Conservation (phyloP, 2,329 filamentous ascomycete genomes). For the Ophiostoma tasmaniense region DNA sequence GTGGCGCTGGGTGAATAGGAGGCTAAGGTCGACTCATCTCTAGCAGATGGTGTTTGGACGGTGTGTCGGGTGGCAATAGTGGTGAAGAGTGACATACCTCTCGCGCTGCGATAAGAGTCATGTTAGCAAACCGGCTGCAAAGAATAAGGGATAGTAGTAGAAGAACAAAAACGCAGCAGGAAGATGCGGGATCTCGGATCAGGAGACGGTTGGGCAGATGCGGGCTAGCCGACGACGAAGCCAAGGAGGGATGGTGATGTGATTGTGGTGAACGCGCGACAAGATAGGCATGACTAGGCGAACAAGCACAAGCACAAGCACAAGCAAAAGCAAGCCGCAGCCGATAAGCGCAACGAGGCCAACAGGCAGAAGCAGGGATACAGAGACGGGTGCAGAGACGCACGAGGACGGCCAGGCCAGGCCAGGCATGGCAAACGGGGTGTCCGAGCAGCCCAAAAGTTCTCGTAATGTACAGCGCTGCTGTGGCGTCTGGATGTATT, state of each 20-base stretch:
- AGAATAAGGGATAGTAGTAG: not conserved
- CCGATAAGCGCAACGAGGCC: not conserved
- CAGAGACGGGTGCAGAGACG: not conserved
- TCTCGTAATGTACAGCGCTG: not conserved
- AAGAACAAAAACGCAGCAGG: not conserved
- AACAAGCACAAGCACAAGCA: not conserved
- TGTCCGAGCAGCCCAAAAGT: not conserved
- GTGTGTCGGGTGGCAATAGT: not conserved
- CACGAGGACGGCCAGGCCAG: not conserved
- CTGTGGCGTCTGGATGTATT: too few species aligned
- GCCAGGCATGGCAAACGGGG: not conserved
- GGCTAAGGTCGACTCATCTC: not conserved
- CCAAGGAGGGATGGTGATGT: not conserved
- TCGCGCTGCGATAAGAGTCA: constrained; percentile 2
- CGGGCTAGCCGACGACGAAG: not conserved
- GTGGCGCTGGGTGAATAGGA: not conserved
- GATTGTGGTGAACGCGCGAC: not conserved
- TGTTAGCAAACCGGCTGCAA: not conserved
- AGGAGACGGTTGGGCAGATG: not conserved
- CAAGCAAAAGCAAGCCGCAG: not conserved
- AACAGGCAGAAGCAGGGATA: not conserved
- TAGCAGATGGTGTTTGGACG: not conserved
- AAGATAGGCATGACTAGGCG: not conserved
- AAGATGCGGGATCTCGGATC: not conserved
- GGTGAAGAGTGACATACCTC: constrained; percentile 8